Conservation (phyloP, 1,139 yeast genomes). For the Zygotorulaspora mrakii region DNA sequence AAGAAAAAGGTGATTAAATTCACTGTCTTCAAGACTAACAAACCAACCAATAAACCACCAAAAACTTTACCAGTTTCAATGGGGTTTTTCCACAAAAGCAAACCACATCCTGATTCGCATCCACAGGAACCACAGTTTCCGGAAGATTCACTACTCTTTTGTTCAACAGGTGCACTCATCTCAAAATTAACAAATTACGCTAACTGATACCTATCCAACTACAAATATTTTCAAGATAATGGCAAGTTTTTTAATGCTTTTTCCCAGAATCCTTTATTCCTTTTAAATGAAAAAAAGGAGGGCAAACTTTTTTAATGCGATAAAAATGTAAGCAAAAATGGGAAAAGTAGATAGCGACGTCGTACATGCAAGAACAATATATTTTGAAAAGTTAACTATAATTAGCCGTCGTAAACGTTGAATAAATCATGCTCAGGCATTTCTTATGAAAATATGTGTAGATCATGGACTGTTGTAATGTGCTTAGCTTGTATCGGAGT, state of each 20-base stretch:
- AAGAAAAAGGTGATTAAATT: slow-evolving; percentile 67
- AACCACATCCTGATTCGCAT: slow-evolving; percentile 38
- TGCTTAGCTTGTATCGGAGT: too few relatives aligned
- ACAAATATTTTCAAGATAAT: background rate
- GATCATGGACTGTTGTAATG: too few relatives aligned
- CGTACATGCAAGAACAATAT: background rate
- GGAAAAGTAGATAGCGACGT: slow-evolving; percentile 2
- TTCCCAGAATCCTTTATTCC: slow-evolving; percentile 4
- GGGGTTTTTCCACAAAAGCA: slow-evolving; percentile 85
- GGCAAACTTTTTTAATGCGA: slow-evolving; percentile 5
- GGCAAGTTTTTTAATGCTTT: background rate
- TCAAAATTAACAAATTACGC: background rate
- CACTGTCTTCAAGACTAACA: slow-evolving; percentile 64
- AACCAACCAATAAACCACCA: slow-evolving; percentile 56
- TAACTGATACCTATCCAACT: background rate
- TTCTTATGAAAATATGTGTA: too few relatives aligned
- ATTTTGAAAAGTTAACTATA: too few relatives aligned
- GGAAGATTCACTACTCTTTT: slow-evolving; percentile 3
- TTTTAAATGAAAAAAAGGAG: slow-evolving; percentile 6
- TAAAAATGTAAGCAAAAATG: slow-evolving; percentile 1
- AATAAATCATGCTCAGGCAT: too few relatives aligned
- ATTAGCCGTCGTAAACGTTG: too few relatives aligned
- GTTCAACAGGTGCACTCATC: slow-evolving; percentile 4
- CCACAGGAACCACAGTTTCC: slow-evolving; percentile 1
- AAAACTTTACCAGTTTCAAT: slow-evolving; percentile 71